Evolutionary conservation across 2,329 filamentous ascomycete species (phyloP).

Genomic region (Cytospora chrysosperma): DNA sequence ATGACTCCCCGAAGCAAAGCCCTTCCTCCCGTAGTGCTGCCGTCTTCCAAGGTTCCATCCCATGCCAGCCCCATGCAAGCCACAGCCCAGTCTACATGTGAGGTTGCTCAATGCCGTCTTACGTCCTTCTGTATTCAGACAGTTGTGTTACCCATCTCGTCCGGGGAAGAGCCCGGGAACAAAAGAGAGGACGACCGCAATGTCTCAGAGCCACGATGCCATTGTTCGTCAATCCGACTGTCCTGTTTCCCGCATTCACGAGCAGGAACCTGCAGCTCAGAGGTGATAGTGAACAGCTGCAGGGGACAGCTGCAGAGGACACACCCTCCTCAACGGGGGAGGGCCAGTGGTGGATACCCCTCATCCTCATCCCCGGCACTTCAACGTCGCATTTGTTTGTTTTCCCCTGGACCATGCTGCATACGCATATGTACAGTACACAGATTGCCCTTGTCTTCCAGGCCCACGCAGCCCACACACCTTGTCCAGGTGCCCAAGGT

Average conservation of each 20-base stretch:
- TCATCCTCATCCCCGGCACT: slow-evolving; percentile 15
- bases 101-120: slow-evolving; percentile 14
- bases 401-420: slow-evolving; percentile 13
- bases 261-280: slow-evolving; percentile 11
- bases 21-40: slow-evolving; percentile 14
- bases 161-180: slow-evolving; percentile 1
- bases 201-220: slow-evolving; percentile 3
- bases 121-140: background rate
- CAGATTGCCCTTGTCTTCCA: slow-evolving; percentile 5
- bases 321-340: slow-evolving; percentile 21
- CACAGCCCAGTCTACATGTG: slow-evolving; percentile 15
- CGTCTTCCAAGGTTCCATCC: slow-evolving; percentile 8
- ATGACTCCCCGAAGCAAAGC: slow-evolving; percentile 7
- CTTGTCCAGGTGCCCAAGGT: slow-evolving; percentile 4
- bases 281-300: slow-evolving; percentile 23
- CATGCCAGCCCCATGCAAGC: slow-evolving; percentile 18
- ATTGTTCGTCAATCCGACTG: slow-evolving; percentile 1
- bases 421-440: background rate
- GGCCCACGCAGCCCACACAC: slow-evolving; percentile 1
- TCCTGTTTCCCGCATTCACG: background rate
- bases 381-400: slow-evolving; percentile 17
- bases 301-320: slow-evolving; percentile 11
- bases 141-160: slow-evolving; percentile 4
- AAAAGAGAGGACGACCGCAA: background rate
- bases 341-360: slow-evolving; percentile 18